These are phyloP conservation scores for Xylariales sp. DNA, from an alignment of 2,329 filamentous ascomycete species.

Conservation along the genomic window DNA sequence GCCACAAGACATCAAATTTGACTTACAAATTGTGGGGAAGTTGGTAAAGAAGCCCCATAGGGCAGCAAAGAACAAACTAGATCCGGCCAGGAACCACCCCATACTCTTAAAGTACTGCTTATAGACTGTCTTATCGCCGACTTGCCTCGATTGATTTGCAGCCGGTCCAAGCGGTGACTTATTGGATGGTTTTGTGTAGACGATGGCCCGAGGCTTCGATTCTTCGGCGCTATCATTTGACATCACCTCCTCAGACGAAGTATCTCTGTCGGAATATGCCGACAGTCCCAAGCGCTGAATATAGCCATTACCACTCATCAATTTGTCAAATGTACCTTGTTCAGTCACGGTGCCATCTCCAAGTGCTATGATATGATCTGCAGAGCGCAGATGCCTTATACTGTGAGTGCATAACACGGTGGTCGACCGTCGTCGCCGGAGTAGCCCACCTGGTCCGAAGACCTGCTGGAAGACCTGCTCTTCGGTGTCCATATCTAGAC, in stretches of 20 bases:
- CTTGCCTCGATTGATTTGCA: conserved; percentile 10
- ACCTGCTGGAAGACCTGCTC: conserved; percentile 25
- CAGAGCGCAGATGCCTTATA: conserved; percentile 31
- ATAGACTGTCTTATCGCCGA: conserved; percentile 16
- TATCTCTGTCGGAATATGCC: conserved; percentile 9
- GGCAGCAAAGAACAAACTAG: conserved; percentile 10
- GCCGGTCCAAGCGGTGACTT: conserved; percentile 1
- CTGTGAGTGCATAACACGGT: conserved; percentile 34
- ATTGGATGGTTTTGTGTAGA: conserved; percentile 4
- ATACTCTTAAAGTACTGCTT: conserved; percentile 19
- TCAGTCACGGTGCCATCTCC: conserved; percentile 36
- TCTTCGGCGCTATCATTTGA: neutral
- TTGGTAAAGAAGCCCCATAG: conserved; percentile 16
- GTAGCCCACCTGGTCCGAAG: conserved; percentile 22
- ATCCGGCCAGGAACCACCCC: conserved; percentile 8
- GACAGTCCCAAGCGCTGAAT: conserved; percentile 15
- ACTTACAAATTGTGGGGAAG: conserved; percentile 15
- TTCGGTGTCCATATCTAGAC: conserved; percentile 28
- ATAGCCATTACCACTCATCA: conserved; percentile 24
- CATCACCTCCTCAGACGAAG: conserved; percentile 6
- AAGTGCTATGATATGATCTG: conserved; percentile 44
- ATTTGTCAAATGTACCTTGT: conserved; percentile 34
- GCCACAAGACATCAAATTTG: neutral
- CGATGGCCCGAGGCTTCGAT: neutral
- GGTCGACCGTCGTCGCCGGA: conserved; percentile 17